Evolutionary conservation across 2,329 filamentous ascomycete genomes (phyloP).

Genomic region (Pseudogymnoascus sp.): DNA sequence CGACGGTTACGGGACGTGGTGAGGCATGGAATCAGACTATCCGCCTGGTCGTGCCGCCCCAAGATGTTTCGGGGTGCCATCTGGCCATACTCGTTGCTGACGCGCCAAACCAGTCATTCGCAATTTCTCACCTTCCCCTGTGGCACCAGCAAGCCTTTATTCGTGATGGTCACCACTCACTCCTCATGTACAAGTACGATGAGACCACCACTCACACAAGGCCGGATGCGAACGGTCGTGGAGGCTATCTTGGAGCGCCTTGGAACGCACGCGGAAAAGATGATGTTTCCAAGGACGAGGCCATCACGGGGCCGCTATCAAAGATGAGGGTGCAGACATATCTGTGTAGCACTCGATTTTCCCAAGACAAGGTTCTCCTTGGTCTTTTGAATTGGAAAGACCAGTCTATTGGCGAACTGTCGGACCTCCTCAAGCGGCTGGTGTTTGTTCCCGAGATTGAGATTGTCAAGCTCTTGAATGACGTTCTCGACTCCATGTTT

Average conservation of each 20-base stretch:
- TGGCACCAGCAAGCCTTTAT: slow-evolving; percentile 92
- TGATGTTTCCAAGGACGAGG: slow-evolving; percentile 61
- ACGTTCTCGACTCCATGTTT: slow-evolving; percentile 87
- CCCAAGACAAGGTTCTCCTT: slow-evolving; percentile 80
- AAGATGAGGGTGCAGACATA: slow-evolving; percentile 74
- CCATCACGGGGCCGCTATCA: slow-evolving; percentile 69
- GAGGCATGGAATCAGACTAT: slow-evolving; percentile 85
- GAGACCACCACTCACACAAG: slow-evolving; percentile 70
- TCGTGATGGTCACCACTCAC: slow-evolving; percentile 70
- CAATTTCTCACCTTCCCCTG: slow-evolving; percentile 83
- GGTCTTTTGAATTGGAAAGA: slow-evolving; percentile 83
- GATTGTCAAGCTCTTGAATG: slow-evolving; percentile 84
- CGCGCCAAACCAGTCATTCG: slow-evolving; percentile 79
- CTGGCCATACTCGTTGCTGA: slow-evolving; percentile 86
- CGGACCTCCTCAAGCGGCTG: slow-evolving; percentile 68
- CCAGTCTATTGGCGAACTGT: slow-evolving; percentile 60
- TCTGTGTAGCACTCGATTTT: slow-evolving; percentile 89
- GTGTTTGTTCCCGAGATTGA: slow-evolving; percentile 96
- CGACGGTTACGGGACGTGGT: slow-evolving; percentile 68
- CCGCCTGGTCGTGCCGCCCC: slow-evolving; percentile 66
- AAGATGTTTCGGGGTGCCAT: slow-evolving; percentile 75
- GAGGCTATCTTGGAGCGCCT: slow-evolving; percentile 77
- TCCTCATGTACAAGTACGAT: slow-evolving; percentile 84
- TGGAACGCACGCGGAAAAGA: slow-evolving; percentile 65
- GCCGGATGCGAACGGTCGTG: slow-evolving; percentile 58